Conservation (phyloP, 2,329 filamentous ascomycete species). For the Colletotrichum australisinense region DNA sequence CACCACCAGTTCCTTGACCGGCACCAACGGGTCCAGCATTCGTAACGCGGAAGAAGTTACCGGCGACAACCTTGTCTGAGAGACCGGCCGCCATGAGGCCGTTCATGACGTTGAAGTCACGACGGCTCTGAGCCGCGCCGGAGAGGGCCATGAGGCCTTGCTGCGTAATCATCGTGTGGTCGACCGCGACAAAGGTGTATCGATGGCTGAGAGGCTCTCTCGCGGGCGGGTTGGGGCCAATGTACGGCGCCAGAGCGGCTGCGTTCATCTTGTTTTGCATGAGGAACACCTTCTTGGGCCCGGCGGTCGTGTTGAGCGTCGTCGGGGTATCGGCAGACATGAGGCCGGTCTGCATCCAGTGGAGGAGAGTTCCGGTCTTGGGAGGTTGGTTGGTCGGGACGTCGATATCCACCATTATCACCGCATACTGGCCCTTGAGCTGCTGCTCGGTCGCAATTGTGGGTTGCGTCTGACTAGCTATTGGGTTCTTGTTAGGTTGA, state of each 20-base stretch:
- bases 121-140: conserved; percentile 43
- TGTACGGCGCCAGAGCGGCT: conserved; percentile 43
- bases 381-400: conserved; percentile 52
- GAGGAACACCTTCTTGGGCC: conserved; percentile 42
- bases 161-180: conserved; percentile 45
- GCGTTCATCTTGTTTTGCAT: conserved; percentile 43
- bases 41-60: conserved; percentile 52
- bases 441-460: conserved; percentile 35
- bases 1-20: conserved; percentile 20
- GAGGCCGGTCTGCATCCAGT: conserved; percentile 58
- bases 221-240: conserved; percentile 52
- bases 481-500: not conserved
- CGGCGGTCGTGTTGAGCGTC: conserved; percentile 43
- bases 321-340: conserved; percentile 41
- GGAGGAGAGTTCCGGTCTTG: conserved; percentile 54
- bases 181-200: conserved; percentile 53
- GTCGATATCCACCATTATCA: conserved; percentile 58
- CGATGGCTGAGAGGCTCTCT: conserved; percentile 50
- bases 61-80: conserved; percentile 46
- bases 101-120: conserved; percentile 46
- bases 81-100: conserved; percentile 47
- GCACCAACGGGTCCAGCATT: conserved; percentile 43
- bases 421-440: conserved; percentile 47
- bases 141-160: conserved; percentile 42
- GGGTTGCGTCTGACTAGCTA: conserved; percentile 29